Evolutionary conservation across 106 monocot species (phyloP), one percentile per base, ranked within the genome.

Genomic region (Posidonia australis): DNA sequence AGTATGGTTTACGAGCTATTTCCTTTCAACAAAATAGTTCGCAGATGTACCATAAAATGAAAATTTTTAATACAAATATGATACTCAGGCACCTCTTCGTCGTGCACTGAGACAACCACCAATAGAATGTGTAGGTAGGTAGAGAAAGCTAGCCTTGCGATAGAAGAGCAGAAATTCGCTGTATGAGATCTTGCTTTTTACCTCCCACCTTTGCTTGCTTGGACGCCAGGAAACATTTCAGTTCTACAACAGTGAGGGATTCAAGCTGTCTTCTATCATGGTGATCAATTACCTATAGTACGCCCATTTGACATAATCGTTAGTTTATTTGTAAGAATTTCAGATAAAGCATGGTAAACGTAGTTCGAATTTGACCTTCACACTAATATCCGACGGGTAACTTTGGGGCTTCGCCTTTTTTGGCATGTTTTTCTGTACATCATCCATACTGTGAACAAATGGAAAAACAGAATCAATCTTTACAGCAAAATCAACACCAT

Each of bases 201-300:
- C 92, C 88, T 51, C 92, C 78, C 30, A 93, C 88, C 65, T 93
- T 88, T 21, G 71, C 77, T 51, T 88, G 85, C 62, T 73, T 93
- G 13, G 55, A 43, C 17, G 72, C 41, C 18, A 93, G 85, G 72
- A 85, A 93, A 46, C 69, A 69, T 65, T 88, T 93, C 46, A 88
- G 64, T 51, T 88, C 88, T 20, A 82, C 62, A 63, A 93, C 81
- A 5, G 88, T 88, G 49, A 93, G 78, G 52, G 79, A 70, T 52
- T 77, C 76, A 44, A 93, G 74, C 72, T 79, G 59, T 16, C 85
- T 82, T 60, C 69, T 78, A 30, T 46, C 58, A 59, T 85, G 77
- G 61, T 54, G 64, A 65, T 83, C 71, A 24, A 74, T 62, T 32
- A 92, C 84, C 53, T 54, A 24, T 10, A 54, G 11, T n/a, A 54